Conservation (phyloP, 108 stramenopile species). For the Fragilariopsis cylindrus region DNA sequence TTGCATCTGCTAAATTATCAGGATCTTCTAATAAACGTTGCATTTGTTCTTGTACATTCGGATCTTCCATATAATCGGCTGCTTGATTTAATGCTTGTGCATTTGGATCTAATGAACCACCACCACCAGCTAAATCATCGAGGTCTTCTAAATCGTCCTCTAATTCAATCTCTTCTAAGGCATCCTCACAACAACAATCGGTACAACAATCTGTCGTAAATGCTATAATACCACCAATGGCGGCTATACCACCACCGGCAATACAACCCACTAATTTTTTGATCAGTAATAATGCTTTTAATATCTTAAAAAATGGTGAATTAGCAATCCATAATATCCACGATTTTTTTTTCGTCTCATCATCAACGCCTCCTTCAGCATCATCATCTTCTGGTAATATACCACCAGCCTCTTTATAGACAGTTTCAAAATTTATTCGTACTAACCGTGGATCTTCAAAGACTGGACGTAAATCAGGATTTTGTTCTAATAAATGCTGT, state of each 20-base stretch:
- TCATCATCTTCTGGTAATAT: slow-evolving; percentile 50
- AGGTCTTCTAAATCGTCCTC: slow-evolving; percentile 4
- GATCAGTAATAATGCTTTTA: slow-evolving; percentile 42
- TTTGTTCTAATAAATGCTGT: slow-evolving; percentile 47
- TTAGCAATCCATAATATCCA: slow-evolving; percentile 34
- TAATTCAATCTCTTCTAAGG: slow-evolving; percentile 26
- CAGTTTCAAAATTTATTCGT: slow-evolving; percentile 53
- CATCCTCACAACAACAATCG: slow-evolving; percentile 44
- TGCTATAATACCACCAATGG: slow-evolving; percentile 21
- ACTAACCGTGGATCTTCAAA: slow-evolving; percentile 58
- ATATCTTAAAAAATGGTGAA: slow-evolving; percentile 46
- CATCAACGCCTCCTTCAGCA: no score
- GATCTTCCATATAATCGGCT: slow-evolving; percentile 60
- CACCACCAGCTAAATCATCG: slow-evolving; percentile 23
- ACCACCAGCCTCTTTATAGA: slow-evolving; percentile 52
- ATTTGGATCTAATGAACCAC: slow-evolving; percentile 20
- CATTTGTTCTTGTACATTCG: slow-evolving; percentile 54
- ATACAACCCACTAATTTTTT: slow-evolving; percentile 51
- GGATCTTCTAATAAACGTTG: slow-evolving; percentile 49
- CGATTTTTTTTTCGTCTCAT: not conserved
- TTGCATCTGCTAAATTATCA: slow-evolving; percentile 49
- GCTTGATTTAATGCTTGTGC: slow-evolving; percentile 40
- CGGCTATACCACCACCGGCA: slow-evolving; percentile 36
- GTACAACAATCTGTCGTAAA: slow-evolving; percentile 24
- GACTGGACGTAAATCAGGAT: slow-evolving; percentile 53